Evolutionary conservation across 768 basidiomycete genomes (phyloP).

Genomic region (Xerocomellus chrysenteron): DNA sequence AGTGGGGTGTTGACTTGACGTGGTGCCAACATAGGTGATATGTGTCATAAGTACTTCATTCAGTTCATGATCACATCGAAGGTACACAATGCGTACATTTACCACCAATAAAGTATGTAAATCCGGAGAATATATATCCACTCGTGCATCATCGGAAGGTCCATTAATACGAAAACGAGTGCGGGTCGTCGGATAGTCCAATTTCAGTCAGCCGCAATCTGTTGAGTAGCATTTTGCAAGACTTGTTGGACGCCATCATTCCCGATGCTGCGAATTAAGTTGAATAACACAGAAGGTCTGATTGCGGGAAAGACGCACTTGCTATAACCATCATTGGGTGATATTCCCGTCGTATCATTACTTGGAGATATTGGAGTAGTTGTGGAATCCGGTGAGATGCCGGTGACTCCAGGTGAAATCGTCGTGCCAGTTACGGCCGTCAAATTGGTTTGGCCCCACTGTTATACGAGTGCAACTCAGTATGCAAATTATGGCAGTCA

Average conservation of each 20-base stretch:
- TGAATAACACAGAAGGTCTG: neutral
- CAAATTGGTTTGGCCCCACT: slow-evolving; percentile 59
- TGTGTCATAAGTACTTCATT: too few relatives aligned
- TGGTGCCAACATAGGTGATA: too few relatives aligned
- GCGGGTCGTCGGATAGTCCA: neutral
- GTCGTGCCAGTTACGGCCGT: slow-evolving; percentile 47
- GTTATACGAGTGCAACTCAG: slow-evolving; percentile 11
- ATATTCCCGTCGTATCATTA: slow-evolving; percentile 43
- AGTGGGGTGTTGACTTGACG: too few relatives aligned
- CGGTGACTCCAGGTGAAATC: slow-evolving; percentile 34
- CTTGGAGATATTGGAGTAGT: slow-evolving; percentile 34
- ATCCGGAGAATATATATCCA: neutral
- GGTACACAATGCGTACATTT: neutral
- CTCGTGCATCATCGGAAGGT: neutral
- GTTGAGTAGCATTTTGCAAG: slow-evolving; percentile 34
- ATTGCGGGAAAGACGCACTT: slow-evolving; percentile 23
- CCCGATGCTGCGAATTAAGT: slow-evolving; percentile 23
- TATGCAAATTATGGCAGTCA: neutral
- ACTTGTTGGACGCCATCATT: slow-evolving; percentile 32
- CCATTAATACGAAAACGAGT: neutral
- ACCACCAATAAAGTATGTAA: neutral
- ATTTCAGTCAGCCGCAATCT: slow-evolving; percentile 32
- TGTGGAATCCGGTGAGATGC: slow-evolving; percentile 28
- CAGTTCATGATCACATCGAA: neutral
- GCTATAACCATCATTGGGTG: slow-evolving; percentile 67